phyloP scores from a whole-genome alignment of 305 asterid genomes.

The Fraxinus paxiana region DNA sequence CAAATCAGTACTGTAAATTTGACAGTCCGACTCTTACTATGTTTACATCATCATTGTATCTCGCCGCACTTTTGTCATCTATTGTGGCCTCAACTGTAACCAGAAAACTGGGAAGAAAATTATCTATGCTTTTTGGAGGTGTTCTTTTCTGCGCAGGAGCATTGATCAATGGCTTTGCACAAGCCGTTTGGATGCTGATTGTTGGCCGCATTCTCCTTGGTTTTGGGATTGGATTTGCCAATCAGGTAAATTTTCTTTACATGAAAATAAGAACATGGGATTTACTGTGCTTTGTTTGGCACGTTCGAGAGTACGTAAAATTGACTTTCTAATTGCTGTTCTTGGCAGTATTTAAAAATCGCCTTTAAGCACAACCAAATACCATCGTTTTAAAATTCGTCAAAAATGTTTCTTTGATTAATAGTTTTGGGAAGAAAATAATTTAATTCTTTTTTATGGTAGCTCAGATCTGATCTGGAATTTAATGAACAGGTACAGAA shows the following conservation, averaged over 20 bases:
- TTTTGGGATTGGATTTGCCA: constrained; percentile 52
- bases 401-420: background rate
- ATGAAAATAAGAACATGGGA: background rate
- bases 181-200: constrained; percentile 38
- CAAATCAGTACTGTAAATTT: constrained; percentile 46
- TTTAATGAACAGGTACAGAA: background rate
- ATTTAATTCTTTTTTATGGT: background rate
- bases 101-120: constrained; percentile 37
- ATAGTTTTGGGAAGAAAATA: background rate
- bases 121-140: constrained; percentile 46
- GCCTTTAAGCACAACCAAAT: background rate
- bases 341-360: background rate
- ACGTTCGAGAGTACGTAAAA: background rate
- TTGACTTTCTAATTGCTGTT: background rate
- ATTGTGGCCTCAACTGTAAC: constrained; percentile 43
- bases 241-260: background rate
- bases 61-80: constrained; percentile 44
- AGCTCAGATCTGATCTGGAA: background rate
- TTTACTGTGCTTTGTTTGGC: background rate
- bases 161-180: constrained; percentile 42
- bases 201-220: constrained; percentile 50
- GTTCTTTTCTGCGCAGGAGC: constrained; percentile 40
- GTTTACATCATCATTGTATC: constrained; percentile 49
- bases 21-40: constrained; percentile 42
- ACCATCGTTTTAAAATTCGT: background rate